Percentiles rank a stretch among this genome's conserved stretches.
Evolutionary conservation across 129 eudicot genomes (phyloP).

Genomic region (Centella asiatica): DNA sequence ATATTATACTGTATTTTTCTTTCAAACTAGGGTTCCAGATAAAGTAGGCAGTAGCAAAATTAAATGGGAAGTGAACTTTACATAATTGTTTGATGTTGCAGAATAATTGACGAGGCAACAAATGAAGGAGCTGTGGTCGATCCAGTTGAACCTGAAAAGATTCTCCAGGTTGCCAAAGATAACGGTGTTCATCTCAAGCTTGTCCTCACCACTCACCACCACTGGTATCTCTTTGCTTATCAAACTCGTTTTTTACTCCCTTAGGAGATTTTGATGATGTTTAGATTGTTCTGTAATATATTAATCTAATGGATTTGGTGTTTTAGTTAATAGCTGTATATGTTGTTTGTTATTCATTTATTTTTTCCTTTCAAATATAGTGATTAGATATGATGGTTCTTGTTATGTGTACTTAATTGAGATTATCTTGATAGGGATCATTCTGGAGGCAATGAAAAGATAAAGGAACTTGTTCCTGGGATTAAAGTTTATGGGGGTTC

Average conservation of each 20-base stretch:
- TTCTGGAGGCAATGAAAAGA: constrained; percentile 93
- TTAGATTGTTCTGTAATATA: too few species aligned
- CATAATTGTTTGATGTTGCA: constrained; percentile 17
- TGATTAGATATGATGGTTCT: background rate
- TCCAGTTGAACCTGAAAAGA: constrained; percentile 95
- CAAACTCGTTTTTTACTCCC: too few species aligned
- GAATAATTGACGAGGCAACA: constrained; percentile 79
- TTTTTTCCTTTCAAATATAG: background rate
- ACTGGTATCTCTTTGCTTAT: constrained; percentile 43
- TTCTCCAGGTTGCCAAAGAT: constrained; percentile 57
- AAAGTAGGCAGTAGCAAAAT: too few species aligned
- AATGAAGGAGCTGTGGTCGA: constrained; percentile 91
- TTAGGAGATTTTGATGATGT: background rate
- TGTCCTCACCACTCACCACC: constrained; percentile 95
- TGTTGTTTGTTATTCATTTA: background rate
- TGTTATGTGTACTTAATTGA: background rate
- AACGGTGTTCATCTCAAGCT: constrained; percentile 57
- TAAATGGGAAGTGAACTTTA: too few species aligned
- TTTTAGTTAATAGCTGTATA: background rate
- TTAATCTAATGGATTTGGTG: background rate
- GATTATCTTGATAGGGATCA: constrained; percentile 62
- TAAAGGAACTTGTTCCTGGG: constrained; percentile 67
- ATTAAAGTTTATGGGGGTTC: constrained; percentile 83
- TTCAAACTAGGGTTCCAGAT: background rate
- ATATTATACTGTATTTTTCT: background rate